phyloP scores from a whole-genome alignment of 805 yeast genomes.

The Saccharomycopsis sp. region DNA sequence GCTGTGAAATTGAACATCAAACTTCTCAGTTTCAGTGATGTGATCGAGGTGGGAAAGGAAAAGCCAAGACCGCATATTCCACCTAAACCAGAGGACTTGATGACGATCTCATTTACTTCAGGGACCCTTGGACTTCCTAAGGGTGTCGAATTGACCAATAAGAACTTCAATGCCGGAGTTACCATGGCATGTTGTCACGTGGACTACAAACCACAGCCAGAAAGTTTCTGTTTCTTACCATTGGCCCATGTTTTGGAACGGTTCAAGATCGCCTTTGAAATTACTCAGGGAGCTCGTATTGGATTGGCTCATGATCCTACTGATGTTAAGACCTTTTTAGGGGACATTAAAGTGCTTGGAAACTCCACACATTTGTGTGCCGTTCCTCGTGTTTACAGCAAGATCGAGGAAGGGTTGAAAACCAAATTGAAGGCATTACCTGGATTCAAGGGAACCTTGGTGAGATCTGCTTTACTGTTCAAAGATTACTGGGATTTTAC shows the following conservation, averaged over 20 bases:
- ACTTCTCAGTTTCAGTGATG: constrained; percentile 32
- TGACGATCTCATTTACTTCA: constrained; percentile 56
- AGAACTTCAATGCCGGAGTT: constrained; percentile 8
- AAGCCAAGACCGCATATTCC: constrained; percentile 34
- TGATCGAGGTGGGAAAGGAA: constrained; percentile 31
- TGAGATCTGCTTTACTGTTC: constrained; percentile 11
- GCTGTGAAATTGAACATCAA: constrained; percentile 21
- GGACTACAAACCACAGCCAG: constrained; percentile 33
- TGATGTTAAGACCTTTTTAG: constrained; percentile 37
- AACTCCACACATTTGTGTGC: constrained; percentile 43
- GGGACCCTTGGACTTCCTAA: constrained; percentile 65
- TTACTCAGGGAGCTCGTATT: constrained; percentile 33
- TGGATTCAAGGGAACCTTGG: constrained; percentile 19
- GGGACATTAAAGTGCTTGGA: constrained; percentile 37
- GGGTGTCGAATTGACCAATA: constrained; percentile 48
- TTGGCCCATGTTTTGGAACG: constrained; percentile 56
- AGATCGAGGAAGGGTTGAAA: constrained; percentile 44
- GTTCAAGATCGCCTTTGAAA: constrained; percentile 23
- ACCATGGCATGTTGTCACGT: constrained; percentile 21
- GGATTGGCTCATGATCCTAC: constrained; percentile 46
- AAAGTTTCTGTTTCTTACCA: constrained; percentile 41
- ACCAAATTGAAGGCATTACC: constrained; percentile 5
- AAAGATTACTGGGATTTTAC: constrained; percentile 12
- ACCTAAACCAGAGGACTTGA: constrained; percentile 37
- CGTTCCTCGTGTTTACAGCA: constrained; percentile 53